Base-by-base conservation (phyloP, 2,329 filamentous ascomycete species). In the Knufia fluminis region DNA sequence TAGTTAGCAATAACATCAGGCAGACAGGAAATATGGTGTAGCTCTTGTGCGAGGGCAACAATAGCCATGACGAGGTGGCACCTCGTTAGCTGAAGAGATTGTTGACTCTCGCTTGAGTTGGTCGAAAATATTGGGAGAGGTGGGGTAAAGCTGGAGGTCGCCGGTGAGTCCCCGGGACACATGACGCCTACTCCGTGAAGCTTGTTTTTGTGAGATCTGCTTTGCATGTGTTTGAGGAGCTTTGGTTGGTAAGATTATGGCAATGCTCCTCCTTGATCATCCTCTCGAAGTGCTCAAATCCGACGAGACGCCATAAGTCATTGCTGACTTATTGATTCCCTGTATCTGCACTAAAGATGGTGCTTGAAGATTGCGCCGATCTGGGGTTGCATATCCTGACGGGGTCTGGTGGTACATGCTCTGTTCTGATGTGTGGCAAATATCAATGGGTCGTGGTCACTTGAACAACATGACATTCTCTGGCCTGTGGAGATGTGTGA, bases 251-350 rank as follows among this genome's bases (percentile, higher is more conserved):
- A 17, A 6, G 8, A 22, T 23, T 22, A 42, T 14, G 17, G 7
- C 39, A 9, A 42, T 42, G 20, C 10, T 47, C 6, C 33, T 8
- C 4, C 6, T 16, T 14, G 10, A 16, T 4, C 6, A 33, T 22
- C 17, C 32, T 33, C 28, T 31, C 26, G 35, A 47, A 47, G 19
- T 38, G 31, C 26, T 38, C 31, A 47, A 36, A n/a, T 36, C 10
- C 33, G 16, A 36, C 33, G 10, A n/a, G 16, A 17, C n/a, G 33
- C n/a, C 33, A 36, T 16, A 4, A 4, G 4, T 36, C 33, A 7
- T 8, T 36, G n/a, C 33, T 36, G 33, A 36, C 10, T 8, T 36
- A 16, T 8, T 17, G 4, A 8, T 36, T 14, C 16, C n/a, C 24
- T 26, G 26, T 12, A 12, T 12, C 26, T 6, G 6, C 6, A 28